phyloP scores from a whole-genome alignment of 495 filamentous ascomycete genomes.

The Annulohypoxylon stygium region DNA sequence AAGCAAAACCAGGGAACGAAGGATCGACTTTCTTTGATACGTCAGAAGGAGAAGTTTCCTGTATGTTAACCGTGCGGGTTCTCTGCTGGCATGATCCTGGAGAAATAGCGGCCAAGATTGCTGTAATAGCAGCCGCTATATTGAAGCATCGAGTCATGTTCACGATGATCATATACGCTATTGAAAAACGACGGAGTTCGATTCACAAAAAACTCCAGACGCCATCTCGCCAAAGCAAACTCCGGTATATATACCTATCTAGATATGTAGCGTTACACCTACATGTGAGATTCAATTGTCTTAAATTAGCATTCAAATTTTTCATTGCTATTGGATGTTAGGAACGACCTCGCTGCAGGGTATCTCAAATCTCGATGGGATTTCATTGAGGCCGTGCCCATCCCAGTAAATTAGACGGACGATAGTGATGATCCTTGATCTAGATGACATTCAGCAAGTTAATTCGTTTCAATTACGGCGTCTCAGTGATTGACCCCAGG shows the following conservation, averaged over 20 bases:
- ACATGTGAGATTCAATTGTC: not conserved
- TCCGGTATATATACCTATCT: not conserved
- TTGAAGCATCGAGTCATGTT: not conserved
- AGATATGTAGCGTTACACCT: not conserved
- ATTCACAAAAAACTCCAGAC: not conserved
- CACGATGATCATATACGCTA: not conserved
- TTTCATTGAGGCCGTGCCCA: not conserved
- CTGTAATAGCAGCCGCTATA: not conserved
- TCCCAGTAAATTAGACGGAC: not conserved
- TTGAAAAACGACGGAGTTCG: not conserved
- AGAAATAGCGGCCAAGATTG: not conserved
- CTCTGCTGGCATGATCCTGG: slow-evolving; percentile 5
- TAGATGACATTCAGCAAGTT: not conserved
- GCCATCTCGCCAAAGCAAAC: not conserved
- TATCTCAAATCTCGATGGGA: not conserved
- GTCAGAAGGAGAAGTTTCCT: not conserved
- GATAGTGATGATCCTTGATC: not conserved
- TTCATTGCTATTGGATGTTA: not conserved
- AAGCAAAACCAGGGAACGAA: slow-evolving; percentile 14
- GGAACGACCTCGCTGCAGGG: not conserved
- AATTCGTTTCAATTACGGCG: slow-evolving; percentile 9
- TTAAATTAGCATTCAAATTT: not conserved
- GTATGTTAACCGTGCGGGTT: slow-evolving; percentile 7
- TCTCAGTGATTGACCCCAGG: not conserved
- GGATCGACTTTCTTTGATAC: slow-evolving; percentile 9